Evolutionary conservation across 208 protist species (phyloP).

Genomic region (Trichomonas vaginalis): DNA sequence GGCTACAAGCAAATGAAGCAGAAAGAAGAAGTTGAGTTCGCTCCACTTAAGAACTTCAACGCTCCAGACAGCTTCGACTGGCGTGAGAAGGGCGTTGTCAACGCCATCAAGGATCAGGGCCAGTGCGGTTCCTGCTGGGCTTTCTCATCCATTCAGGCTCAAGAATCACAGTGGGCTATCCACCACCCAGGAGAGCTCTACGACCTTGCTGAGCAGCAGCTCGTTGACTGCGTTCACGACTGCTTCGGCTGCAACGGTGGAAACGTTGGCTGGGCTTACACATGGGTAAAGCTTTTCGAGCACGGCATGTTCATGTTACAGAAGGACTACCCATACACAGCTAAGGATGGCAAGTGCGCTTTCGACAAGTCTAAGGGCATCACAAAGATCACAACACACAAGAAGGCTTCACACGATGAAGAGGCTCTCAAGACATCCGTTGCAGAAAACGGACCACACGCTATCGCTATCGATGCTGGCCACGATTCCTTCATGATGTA

Average conservation of each 20-base stretch:
- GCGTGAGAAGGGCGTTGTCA: conserved; percentile 41
- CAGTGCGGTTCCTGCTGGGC: conserved; percentile 50
- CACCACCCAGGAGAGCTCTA: not conserved
- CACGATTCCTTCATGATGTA: conserved; percentile 26
- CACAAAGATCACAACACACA: not conserved
- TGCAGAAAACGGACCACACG: not conserved
- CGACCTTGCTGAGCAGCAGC: conserved; percentile 18
- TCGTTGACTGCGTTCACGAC: conserved; percentile 24
- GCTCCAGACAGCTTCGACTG: conserved; percentile 38
- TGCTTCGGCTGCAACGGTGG: conserved; percentile 22
- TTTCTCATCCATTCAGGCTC: conserved; percentile 34
- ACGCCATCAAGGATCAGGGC: conserved; percentile 43
- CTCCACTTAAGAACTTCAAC: not conserved
- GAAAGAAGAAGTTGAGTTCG: not conserved
- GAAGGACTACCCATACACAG: not conserved
- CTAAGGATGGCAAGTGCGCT: not conserved
- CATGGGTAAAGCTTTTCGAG: not conserved
- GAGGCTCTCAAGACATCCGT: not conserved
- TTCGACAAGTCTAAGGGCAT: not conserved
- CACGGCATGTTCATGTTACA: not conserved
- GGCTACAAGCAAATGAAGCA: not conserved
- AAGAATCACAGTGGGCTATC: conserved; percentile 18
- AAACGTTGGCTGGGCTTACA: not conserved
- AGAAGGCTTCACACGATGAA: not conserved
- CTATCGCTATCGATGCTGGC: not conserved